Conservation (phyloP, 257 asterid species). For the Fraxinus pennsylvanica region DNA sequence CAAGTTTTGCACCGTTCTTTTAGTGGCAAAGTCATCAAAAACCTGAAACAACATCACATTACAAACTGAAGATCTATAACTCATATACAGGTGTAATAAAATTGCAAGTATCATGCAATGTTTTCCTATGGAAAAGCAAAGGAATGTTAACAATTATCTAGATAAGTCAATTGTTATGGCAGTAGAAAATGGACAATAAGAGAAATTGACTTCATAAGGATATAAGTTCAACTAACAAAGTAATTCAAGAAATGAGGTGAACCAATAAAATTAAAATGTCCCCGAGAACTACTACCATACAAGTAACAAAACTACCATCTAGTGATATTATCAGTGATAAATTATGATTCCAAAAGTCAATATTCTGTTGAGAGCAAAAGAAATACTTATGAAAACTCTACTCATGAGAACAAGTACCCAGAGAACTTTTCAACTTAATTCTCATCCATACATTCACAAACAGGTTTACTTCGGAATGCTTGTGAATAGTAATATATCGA, state of each 20-base stretch:
- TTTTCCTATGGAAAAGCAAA: neutral
- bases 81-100: neutral
- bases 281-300: neutral
- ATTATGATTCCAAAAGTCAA: slow-evolving; percentile 3
- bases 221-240: slow-evolving; percentile 3
- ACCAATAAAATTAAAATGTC: slow-evolving; percentile 9
- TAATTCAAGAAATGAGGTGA: slow-evolving; percentile 12
- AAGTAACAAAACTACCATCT: neutral
- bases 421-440: slow-evolving; percentile 3
- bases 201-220: neutral
- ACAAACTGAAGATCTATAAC: neutral
- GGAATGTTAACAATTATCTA: slow-evolving; percentile 10
- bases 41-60: slow-evolving; percentile 44
- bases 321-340: slow-evolving; percentile 16
- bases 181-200: slow-evolving; percentile 3
- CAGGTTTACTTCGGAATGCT: slow-evolving; percentile 6
- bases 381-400: neutral
- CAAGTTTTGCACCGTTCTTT: slow-evolving; percentile 67
- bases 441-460: slow-evolving; percentile 14
- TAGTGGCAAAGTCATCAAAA: slow-evolving; percentile 55
- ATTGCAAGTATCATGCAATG: neutral
- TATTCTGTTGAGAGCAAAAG: neutral
- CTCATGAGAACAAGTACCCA: slow-evolving; percentile 8
- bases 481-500: neutral
- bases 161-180: slow-evolving; percentile 18